These are phyloP conservation scores for Zizania palustris DNA, from an alignment of 202 grass and related monocot species.

Conservation along the genomic window DNA sequence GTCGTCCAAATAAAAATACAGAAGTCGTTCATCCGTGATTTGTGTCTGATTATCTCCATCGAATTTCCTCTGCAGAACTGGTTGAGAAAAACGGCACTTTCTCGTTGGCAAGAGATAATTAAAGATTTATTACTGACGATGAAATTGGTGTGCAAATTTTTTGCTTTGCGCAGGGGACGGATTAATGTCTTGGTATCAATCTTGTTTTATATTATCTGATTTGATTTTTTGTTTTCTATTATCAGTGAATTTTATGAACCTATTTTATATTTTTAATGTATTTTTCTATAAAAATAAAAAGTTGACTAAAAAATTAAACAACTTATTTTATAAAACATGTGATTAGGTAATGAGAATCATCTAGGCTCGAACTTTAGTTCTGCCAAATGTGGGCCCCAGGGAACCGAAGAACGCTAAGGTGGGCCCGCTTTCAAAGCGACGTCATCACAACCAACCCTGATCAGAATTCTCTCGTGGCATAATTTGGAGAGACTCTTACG, in stretches of 20 bases:
- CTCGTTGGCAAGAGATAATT: not conserved
- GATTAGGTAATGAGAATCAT: too few relatives aligned
- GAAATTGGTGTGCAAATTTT: not conserved
- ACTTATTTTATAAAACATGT: too few relatives aligned
- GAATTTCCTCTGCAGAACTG: not conserved
- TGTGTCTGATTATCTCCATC: not conserved
- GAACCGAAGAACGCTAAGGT: not conserved
- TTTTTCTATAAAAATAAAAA: too few relatives aligned
- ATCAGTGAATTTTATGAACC: too few relatives aligned
- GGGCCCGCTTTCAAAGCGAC: constrained; percentile 15
- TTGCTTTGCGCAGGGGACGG: not conserved
- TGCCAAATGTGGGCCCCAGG: constrained; percentile 30
- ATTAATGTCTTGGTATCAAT: too few relatives aligned
- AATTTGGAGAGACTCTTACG: not conserved
- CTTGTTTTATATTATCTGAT: too few relatives aligned
- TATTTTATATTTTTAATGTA: too few relatives aligned
- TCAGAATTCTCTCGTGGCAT: constrained; percentile 25
- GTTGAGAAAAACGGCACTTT: too few relatives aligned
- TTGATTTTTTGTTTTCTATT: too few relatives aligned
- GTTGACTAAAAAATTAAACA: too few relatives aligned
- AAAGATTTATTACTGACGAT: not conserved
- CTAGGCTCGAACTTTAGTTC: not conserved
- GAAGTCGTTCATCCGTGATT: not conserved
- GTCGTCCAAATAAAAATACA: too few relatives aligned
- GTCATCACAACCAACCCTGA: not conserved